These are phyloP conservation scores for Comarum palustre DNA, from an alignment of 306 rosid genomes.

Conservation along the genomic window DNA sequence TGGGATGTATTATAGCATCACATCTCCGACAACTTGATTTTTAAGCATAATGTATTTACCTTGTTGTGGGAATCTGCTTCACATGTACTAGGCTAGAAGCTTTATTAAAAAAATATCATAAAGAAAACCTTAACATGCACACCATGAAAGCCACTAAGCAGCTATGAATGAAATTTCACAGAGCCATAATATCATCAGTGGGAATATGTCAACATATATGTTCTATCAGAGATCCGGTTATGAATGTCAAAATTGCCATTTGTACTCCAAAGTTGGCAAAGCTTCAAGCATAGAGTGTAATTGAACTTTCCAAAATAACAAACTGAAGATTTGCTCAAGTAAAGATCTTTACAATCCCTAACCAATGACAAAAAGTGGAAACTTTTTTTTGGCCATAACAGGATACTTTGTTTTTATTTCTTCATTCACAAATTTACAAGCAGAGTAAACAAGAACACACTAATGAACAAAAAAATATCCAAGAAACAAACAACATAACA, in stretches of 20 bases:
- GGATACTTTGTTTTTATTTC: too few relatives aligned
- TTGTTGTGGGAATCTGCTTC: conserved; percentile 2
- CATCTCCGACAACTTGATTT: neutral
- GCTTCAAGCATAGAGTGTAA: neutral
- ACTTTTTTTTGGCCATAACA: too few relatives aligned
- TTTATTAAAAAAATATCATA: neutral
- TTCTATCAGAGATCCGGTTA: neutral
- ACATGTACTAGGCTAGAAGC: neutral
- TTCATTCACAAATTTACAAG: too few relatives aligned
- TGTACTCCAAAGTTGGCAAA: neutral
- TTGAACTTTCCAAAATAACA: neutral
- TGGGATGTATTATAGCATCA: neutral
- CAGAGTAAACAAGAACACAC: too few relatives aligned
- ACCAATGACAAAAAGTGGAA: neutral
- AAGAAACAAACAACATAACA: too few relatives aligned
- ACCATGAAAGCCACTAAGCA: conserved; percentile 10
- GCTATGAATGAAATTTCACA: neutral
- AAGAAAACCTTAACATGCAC: conserved; percentile 1
- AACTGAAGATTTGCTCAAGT: neutral
- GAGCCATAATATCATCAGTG: neutral
- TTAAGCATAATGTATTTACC: neutral
- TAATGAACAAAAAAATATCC: too few relatives aligned
- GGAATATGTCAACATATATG: neutral
- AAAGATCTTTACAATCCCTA: neutral
- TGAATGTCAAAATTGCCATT: neutral